These are phyloP conservation scores for Corymbia calophylla DNA, from an alignment of 441 rosid genomes.

Conservation along the genomic window DNA sequence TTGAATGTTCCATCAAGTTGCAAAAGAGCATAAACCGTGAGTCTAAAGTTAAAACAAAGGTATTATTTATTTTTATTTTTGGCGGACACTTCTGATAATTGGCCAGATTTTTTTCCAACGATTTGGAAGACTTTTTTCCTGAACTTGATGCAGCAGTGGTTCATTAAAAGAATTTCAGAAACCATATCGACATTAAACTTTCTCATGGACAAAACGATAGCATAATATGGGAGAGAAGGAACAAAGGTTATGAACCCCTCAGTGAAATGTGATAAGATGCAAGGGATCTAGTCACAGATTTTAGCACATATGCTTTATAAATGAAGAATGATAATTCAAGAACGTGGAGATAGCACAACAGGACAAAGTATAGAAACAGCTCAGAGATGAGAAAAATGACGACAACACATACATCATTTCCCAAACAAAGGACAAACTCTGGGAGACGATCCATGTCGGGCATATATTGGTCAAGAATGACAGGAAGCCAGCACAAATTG, in stretches of 20 bases:
- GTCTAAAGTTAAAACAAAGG: not conserved
- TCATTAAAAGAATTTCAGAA: not conserved
- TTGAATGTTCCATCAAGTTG: not conserved
- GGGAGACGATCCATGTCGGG: conserved; percentile 98
- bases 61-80: not conserved
- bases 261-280: not conserved
- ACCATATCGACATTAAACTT: not conserved
- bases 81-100: not conserved
- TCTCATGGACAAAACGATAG: not conserved
- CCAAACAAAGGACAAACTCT: conserved; percentile 80
- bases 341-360: not conserved
- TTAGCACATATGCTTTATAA: not conserved
- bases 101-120: not conserved
- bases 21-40: not conserved
- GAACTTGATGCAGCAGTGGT: not conserved
- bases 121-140: not conserved
- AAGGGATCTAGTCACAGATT: not conserved
- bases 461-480: conserved; percentile 83
- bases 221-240: not conserved
- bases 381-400: not conserved
- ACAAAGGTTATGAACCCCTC: not conserved
- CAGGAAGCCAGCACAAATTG: conserved; percentile 78
- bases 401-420: conserved; percentile 74
- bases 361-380: not conserved
- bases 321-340: not conserved